Evolutionary conservation across 139 green algal species (phyloP).

Genomic region (Coelastrella sp.): DNA sequence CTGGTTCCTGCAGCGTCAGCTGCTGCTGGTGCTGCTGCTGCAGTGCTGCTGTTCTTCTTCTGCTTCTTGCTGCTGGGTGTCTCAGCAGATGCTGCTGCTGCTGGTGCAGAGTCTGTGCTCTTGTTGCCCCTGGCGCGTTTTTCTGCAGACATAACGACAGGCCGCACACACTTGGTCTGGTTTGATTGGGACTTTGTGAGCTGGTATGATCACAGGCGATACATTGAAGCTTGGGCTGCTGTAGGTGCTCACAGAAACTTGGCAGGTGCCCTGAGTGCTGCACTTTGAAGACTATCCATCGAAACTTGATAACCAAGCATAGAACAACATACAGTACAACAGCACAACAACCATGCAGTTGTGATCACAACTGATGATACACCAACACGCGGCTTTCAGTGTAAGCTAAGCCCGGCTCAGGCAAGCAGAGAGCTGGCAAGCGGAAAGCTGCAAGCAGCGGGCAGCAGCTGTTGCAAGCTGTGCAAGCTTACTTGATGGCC

Average conservation of each 20-base stretch:
- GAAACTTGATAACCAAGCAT: too few species aligned
- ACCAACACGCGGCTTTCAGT: too few species aligned
- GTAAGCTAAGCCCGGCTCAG: too few species aligned
- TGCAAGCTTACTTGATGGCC: too few species aligned
- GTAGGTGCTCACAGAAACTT: too few species aligned
- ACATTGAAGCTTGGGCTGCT: neutral
- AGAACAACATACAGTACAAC: neutral
- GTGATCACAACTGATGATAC: too few species aligned
- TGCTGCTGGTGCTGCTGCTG: conserved; percentile 24
- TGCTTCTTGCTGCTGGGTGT: neutral
- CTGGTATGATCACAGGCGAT: neutral
- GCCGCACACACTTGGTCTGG: neutral
- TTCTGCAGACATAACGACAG: neutral
- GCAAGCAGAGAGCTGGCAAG: neutral
- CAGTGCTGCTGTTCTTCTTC: neutral
- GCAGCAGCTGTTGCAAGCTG: too few species aligned
- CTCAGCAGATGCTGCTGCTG: neutral
- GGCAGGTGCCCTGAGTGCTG: too few species aligned
- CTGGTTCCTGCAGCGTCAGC: neutral
- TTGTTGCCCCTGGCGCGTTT: neutral
- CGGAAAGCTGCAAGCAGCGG: neutral
- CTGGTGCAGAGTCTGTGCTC: neutral
- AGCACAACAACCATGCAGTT: neutral
- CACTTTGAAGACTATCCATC: too few species aligned
- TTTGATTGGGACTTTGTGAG: neutral